Percentiles rank a stretch among this genome's conserved stretches.
phyloP scores from a whole-genome alignment of 1,284 basidiomycete genomes.

The Boletus holoroseus region DNA sequence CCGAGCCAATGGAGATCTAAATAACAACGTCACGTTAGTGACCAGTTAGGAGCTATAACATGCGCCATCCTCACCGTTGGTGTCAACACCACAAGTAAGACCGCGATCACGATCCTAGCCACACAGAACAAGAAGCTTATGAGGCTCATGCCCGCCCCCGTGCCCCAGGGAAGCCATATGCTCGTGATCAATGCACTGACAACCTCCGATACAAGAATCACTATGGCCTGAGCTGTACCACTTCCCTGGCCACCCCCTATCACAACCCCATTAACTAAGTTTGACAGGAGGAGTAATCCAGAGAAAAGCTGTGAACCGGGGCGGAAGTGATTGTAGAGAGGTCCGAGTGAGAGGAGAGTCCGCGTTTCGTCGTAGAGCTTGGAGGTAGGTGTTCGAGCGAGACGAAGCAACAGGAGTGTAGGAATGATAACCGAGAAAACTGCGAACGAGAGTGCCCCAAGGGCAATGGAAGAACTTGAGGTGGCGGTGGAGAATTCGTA shows the following conservation, averaged over 20 bases:
- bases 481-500: conserved; percentile 44
- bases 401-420: conserved; percentile 64
- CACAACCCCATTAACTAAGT: conserved; percentile 75
- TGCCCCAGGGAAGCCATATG: conserved; percentile 94
- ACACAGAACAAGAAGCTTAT: conserved; percentile 90
- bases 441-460: conserved; percentile 73
- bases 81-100: conserved; percentile 83
- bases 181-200: conserved; percentile 79
- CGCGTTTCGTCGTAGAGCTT: conserved; percentile 94
- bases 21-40: conserved; percentile 17
- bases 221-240: conserved; percentile 86
- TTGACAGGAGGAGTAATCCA: conserved; percentile 73
- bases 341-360: conserved; percentile 85
- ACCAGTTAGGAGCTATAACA: not conserved
- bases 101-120: conserved; percentile 82
- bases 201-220: conserved; percentile 84
- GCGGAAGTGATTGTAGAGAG: conserved; percentile 94
- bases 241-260: conserved; percentile 87
- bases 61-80: conserved; percentile 62
- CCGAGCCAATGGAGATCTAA: conserved; percentile 74
- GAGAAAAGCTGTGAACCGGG: conserved; percentile 90
- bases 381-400: conserved; percentile 75
- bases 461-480: conserved; percentile 48
- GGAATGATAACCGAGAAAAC: conserved; percentile 79
- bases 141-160: conserved; percentile 92